Percentiles rank a stretch among this genome's conserved stretches.
These are phyloP conservation scores for Ilex asprella DNA, from an alignment of 257 asterid species.

Conservation along the genomic window DNA sequence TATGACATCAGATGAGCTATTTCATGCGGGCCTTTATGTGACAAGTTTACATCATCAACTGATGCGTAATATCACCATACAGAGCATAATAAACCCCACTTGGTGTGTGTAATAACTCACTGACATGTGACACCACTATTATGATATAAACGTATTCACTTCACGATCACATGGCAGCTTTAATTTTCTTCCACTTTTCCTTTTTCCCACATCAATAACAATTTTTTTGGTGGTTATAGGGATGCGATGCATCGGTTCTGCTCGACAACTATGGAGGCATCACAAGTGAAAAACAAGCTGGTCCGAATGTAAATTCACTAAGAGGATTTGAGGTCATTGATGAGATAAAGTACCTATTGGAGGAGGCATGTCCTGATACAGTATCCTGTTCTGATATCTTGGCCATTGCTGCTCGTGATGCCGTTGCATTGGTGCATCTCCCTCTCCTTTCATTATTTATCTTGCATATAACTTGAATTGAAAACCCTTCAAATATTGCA, in stretches of 20 bases:
- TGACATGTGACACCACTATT: too few relatives aligned
- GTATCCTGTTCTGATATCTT: slow-evolving; percentile 33
- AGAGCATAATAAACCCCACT: too few relatives aligned
- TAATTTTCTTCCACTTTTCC: background rate
- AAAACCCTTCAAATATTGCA: too few relatives aligned
- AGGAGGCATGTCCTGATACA: slow-evolving; percentile 23
- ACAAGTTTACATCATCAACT: too few relatives aligned
- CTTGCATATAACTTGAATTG: too few relatives aligned
- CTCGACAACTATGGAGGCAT: slow-evolving; percentile 20
- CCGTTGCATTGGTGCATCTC: slow-evolving; percentile 22
- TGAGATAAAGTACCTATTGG: slow-evolving; percentile 22
- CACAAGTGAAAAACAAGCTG: slow-evolving; percentile 27
- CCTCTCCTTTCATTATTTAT: too few relatives aligned
- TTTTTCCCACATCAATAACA: background rate
- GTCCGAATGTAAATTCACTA: slow-evolving; percentile 23
- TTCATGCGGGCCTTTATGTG: too few relatives aligned
- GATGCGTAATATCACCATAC: too few relatives aligned
- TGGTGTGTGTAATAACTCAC: too few relatives aligned
- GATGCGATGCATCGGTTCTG: slow-evolving; percentile 29
- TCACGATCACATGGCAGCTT: too few relatives aligned
- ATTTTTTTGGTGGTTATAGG: slow-evolving; percentile 6
- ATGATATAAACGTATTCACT: too few relatives aligned
- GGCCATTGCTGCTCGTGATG: slow-evolving; percentile 29
- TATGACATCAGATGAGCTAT: too few relatives aligned
- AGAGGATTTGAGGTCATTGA: slow-evolving; percentile 33